A percentile compares a stretch with the other conserved stretches of the same genome.
These are phyloP conservation scores for Laetiporus sulphureus DNA, from an alignment of 1,284 basidiomycete genomes.

Conservation along the genomic window DNA sequence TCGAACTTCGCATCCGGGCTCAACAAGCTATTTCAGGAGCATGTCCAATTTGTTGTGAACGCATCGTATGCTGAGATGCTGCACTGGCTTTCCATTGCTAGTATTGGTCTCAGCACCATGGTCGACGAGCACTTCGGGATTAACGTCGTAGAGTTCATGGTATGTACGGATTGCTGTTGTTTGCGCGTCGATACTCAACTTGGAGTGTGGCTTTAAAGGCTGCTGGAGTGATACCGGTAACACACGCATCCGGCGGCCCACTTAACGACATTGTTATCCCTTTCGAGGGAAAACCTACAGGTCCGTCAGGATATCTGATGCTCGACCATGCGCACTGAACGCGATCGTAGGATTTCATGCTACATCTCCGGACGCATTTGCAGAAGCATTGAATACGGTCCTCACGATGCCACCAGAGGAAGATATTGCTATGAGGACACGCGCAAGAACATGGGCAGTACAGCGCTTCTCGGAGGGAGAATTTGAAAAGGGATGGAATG, in stretches of 20 bases:
- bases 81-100: conserved; percentile 61
- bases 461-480: conserved; percentile 70
- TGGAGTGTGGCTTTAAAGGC: conserved; percentile 46
- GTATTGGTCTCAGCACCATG: conserved; percentile 94
- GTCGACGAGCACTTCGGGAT: conserved; percentile 99
- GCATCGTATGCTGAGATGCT: conserved; percentile 74
- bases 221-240: conserved; percentile 88
- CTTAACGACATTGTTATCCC: conserved; percentile 88
- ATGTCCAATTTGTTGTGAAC: conserved; percentile 81
- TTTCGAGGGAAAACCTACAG: conserved; percentile 62
- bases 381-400: conserved; percentile 59
- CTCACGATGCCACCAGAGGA: conserved; percentile 53
- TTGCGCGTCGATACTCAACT: neutral
- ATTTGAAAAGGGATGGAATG: conserved; percentile 73
- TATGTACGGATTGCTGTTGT: conserved; percentile 28
- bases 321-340: neutral
- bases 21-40: conserved; percentile 36
- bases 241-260: conserved; percentile 92
- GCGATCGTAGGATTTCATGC: conserved; percentile 73
- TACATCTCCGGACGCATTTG: conserved; percentile 61
- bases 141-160: conserved; percentile 98
- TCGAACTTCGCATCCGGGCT: too few relatives aligned
- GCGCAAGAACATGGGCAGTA: conserved; percentile 67
- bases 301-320: conserved; percentile 29
- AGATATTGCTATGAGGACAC: conserved; percentile 53